Base-by-base conservation (phyloP, 2,329 filamentous ascomycete species). In the Xylariaceae sp. region DNA sequence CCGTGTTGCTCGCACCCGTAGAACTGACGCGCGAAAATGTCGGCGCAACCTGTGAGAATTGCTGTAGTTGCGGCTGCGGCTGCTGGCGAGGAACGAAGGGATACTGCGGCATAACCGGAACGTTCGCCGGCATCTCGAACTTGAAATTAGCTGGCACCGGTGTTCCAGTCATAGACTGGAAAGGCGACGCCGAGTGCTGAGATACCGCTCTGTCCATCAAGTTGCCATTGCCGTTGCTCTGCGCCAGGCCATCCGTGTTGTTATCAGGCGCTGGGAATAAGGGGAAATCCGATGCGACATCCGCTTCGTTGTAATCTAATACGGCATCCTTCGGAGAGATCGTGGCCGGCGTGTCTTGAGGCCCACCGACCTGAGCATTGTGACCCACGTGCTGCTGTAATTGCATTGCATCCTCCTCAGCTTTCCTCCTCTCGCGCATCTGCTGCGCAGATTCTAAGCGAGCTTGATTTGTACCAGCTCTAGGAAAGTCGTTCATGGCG, bases 271-370 rank as follows among this genome's bases (percentile, higher is more conserved):
- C 79, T 2, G 89, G 83, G 70, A 96, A 96, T 17, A 96, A 76
- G 10, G 90, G 86, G 67, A 88, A 85, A 60, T 85, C 85, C 3
- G 82, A 76, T 52, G 88, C 87, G 15, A 88, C 86, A 2, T 92
- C 89, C 0, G 79, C 74, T 45, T 94, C 90, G 62, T 88, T 84
- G 71, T 92, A 96, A 61, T 97, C 92, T 53, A 97, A 76, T 61
- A 96, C 76, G 1, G 92, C 90, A 69, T 97, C 93, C 75, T 96
- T 95, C 23, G 93, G 94, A 1, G 93, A 97, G 51, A 99, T 96
- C 0, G 93, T 96, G 74, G 90, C 90, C n/a, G 88, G 81, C 0
- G 80, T 81, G 4, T 79, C 73, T 0, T 78, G 76, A 51, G 80
- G 66, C 41, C 80, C 65, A 30, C 76, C 51, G n/a, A 75, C 67